Evolutionary conservation across 768 basidiomycete genomes (phyloP).

Genomic region (Mycena olivaceomarginata): DNA sequence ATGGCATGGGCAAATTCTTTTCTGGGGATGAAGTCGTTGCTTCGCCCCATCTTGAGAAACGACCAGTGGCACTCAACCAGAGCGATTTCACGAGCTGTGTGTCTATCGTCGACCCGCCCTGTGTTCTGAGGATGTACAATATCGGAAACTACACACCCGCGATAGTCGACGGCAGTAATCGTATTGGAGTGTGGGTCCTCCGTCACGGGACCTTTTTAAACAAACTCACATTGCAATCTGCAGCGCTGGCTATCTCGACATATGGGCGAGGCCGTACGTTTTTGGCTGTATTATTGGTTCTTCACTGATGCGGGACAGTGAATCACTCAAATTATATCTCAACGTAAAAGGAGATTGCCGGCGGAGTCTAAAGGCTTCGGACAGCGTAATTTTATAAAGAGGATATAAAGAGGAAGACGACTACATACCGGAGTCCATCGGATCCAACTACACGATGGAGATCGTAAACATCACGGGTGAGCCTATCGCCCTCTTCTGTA

Average conservation of each 20-base stretch:
- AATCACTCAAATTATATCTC: conserved; percentile 58
- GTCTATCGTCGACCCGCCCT: conserved; percentile 57
- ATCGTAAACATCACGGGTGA: conserved; percentile 60
- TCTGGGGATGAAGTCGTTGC: conserved; percentile 47
- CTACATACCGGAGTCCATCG: conserved; percentile 53
- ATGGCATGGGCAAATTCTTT: conserved; percentile 50
- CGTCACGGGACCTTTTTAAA: neutral
- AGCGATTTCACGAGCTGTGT: conserved; percentile 56
- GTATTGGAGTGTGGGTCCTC: conserved; percentile 55
- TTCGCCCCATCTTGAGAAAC: conserved; percentile 10
- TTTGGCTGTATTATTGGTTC: neutral
- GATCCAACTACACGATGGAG: conserved; percentile 60
- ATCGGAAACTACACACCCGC: conserved; percentile 55
- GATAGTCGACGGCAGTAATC: conserved; percentile 54
- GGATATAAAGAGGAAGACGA: too few species aligned
- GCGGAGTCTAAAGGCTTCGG: too few species aligned
- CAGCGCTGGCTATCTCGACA: conserved; percentile 54
- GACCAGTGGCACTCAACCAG: conserved; percentile 38
- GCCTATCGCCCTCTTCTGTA: neutral
- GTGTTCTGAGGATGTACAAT: conserved; percentile 60
- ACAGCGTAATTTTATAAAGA: too few species aligned
- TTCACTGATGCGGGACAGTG: conserved; percentile 50
- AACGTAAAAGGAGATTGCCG: too few species aligned
- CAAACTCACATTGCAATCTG: neutral
- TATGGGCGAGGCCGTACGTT: conserved; percentile 51